Evolutionary conservation across 2,329 filamentous ascomycete species (phyloP).

Genomic region (Coniochaeta sp.): DNA sequence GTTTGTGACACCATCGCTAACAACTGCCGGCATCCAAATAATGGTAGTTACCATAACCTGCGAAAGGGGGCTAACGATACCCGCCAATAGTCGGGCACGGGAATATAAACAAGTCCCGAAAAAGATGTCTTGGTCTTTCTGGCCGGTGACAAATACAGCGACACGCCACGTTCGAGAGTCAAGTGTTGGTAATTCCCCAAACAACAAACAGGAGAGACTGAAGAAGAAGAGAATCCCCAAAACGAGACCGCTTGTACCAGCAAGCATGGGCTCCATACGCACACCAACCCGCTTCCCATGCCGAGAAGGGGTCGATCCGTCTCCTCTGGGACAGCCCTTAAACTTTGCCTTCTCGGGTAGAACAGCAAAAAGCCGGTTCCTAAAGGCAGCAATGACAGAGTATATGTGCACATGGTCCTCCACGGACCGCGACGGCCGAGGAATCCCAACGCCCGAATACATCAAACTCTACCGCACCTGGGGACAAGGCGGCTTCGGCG

Average conservation of each 20-base stretch:
- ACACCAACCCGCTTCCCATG: background rate
- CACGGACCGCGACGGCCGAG: slow-evolving; percentile 34
- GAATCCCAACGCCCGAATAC: slow-evolving; percentile 35
- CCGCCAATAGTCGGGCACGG: no score
- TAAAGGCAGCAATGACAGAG: slow-evolving; percentile 63
- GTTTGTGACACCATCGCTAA: background rate
- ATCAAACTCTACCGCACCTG: slow-evolving; percentile 42
- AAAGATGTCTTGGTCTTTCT: no score
- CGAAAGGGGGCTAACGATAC: background rate
- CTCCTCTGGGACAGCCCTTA: slow-evolving; percentile 34
- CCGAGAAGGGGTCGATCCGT: slow-evolving; percentile 10
- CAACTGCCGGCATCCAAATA: background rate
- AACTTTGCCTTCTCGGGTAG: slow-evolving; percentile 42
- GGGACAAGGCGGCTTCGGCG: slow-evolving; percentile 46
- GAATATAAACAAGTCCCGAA: background rate
- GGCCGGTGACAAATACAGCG: no score
- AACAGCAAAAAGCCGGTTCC: slow-evolving; percentile 53
- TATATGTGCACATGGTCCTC: slow-evolving; percentile 53
- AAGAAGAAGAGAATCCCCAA: no score
- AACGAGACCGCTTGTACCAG: no score
- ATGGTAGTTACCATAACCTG: no score
- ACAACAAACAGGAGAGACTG: no score
- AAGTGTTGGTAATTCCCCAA: no score
- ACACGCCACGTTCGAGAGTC: no score
- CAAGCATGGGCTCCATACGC: background rate